Evolutionary conservation across 306 rosid genomes (phyloP), one percentile per base, ranked within the genome.

Genomic region (Medicago ruthenica): DNA sequence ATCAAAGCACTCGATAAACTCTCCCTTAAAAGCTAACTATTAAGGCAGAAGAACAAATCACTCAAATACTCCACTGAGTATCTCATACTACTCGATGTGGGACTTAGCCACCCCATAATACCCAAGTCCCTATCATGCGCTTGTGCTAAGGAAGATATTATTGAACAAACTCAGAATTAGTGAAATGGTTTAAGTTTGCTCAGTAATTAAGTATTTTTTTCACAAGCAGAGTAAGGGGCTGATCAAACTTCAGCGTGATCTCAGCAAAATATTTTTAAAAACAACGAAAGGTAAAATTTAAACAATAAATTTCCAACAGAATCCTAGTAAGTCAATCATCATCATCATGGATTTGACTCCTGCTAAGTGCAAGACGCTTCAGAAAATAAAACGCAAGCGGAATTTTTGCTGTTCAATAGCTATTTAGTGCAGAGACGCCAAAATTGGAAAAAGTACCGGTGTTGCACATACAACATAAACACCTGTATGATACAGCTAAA

Each of bases 271-370:
- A 27, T 39, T 70, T 76, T 44, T 21, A 3, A 55, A 21, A 13
- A 76, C 18, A 66, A 44, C 39, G 11, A 27, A 59, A 13, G 45
- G 45, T 1, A 20, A 61, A 41, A 45, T 1, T 20, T 36, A 39
- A 63, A n/a, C 27, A 2, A 44, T 67, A 74, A 73, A 24, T 64
- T 74, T 24, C 61, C 12, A 70, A 36, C n/a, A 27, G 47, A 48
- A 21, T 64, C 34, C 64, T 62, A 42, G 24, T 31, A 58, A 54
- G n/a, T 74, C 62, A 37, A 12, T 67, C 77, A 4, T 27, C 27
- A 24, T 24, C 31, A 24, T 69, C 73, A 66, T 39, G 65, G 24
- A 65, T 65, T 40, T 51, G 66, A 65, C 17, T 75, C 73, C 12
- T 75, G 24, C 17, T 12, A 45, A 45, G 7, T 42, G 47, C 47